Percentiles rank a stretch among this genome's conserved stretches.
These are phyloP conservation scores for Termitomyces sp. DNA, from an alignment of 768 basidiomycete species.

Conservation along the genomic window DNA sequence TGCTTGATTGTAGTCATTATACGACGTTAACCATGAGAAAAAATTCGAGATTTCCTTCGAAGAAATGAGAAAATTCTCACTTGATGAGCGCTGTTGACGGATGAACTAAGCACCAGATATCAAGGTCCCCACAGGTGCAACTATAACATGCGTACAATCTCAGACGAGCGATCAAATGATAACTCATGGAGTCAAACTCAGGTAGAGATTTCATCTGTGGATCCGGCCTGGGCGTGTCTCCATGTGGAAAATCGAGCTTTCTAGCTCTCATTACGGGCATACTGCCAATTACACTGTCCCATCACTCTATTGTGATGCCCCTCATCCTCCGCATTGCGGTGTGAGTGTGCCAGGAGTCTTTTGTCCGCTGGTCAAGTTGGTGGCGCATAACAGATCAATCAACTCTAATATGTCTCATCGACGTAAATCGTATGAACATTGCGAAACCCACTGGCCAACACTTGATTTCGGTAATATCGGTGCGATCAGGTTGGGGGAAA, in stretches of 20 bases:
- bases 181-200: background rate
- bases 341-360: background rate
- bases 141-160: background rate
- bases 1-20: background rate
- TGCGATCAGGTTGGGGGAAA: background rate
- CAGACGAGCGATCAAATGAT: background rate
- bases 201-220: background rate
- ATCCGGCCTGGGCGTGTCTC: background rate
- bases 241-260: background rate
- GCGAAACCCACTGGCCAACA: background rate
- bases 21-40: background rate
- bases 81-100: background rate
- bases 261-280: background rate
- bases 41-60: background rate
- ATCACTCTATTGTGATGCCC: background rate
- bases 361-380: background rate
- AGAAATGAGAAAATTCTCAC: background rate
- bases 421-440: background rate
- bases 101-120: background rate
- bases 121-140: background rate
- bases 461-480: background rate
- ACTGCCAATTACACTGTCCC: background rate
- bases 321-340: too few relatives aligned
- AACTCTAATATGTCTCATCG: background rate
- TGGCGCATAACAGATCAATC: slow-evolving; percentile 3